These are phyloP conservation scores for Avena atlantica DNA, from an alignment of 176 grass and related monocot species.

Conservation along the genomic window DNA sequence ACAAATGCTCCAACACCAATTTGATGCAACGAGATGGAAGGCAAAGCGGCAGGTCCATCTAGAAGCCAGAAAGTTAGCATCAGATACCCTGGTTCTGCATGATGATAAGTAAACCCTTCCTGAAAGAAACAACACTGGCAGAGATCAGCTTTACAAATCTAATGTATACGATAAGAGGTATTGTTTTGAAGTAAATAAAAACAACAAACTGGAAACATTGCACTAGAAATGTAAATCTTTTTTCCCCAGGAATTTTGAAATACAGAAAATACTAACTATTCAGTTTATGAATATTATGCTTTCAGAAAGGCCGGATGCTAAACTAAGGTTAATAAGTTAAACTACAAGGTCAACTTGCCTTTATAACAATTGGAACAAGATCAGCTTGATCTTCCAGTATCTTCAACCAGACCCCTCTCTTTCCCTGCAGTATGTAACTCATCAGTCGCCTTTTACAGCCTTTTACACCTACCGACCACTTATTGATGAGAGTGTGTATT, in stretches of 20 bases:
- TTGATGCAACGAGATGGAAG: conserved; percentile 71
- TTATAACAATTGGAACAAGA: conserved; percentile 62
- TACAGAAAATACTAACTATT: neutral
- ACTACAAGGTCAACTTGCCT: conserved; percentile 49
- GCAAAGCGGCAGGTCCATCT: conserved; percentile 61
- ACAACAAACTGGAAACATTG: neutral
- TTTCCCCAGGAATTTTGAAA: neutral
- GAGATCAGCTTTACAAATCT: neutral
- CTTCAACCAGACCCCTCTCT: conserved; percentile 71
- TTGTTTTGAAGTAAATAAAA: neutral
- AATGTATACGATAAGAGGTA: neutral
- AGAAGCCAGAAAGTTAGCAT: conserved; percentile 78
- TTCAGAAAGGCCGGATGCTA: neutral
- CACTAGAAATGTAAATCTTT: neutral
- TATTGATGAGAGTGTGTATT: neutral
- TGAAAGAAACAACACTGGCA: conserved; percentile 19
- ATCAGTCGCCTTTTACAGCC: conserved; percentile 28
- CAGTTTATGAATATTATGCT: neutral
- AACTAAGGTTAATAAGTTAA: conserved; percentile 7
- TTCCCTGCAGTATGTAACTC: conserved; percentile 52
- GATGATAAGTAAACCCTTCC: conserved; percentile 70
- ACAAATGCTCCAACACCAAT: conserved; percentile 77
- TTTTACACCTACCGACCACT: conserved; percentile 5
- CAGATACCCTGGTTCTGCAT: conserved; percentile 72
- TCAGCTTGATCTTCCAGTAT: conserved; percentile 65